phyloP scores from a whole-genome alignment of 306 rosid genomes.

The Alnus rubra region DNA sequence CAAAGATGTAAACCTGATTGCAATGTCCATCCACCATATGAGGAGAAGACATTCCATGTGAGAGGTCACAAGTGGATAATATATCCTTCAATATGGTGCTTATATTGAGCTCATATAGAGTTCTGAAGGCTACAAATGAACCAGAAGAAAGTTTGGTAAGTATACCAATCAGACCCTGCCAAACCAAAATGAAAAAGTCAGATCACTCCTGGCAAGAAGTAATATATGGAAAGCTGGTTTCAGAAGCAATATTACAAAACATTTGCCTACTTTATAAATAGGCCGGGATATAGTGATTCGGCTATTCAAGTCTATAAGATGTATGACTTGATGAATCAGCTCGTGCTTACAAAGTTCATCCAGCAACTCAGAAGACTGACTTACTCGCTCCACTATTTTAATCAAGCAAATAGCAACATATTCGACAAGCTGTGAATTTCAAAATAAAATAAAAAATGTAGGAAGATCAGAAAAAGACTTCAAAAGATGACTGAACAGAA shows the following conservation, averaged over 20 bases:
- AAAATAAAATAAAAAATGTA: constrained; percentile 14
- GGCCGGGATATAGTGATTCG: constrained; percentile 61
- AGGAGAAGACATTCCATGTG: constrained; percentile 71
- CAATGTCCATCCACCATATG: constrained; percentile 68
- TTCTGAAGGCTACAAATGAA: constrained; percentile 75
- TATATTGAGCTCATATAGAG: constrained; percentile 74
- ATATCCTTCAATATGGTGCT: constrained; percentile 71
- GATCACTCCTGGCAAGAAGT: constrained; percentile 26
- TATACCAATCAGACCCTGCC: constrained; percentile 85
- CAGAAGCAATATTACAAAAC: constrained; percentile 8
- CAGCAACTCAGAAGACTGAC: constrained; percentile 70
- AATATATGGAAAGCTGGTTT: constrained; percentile 17
- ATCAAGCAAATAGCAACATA: constrained; percentile 78
- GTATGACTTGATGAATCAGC: constrained; percentile 66
- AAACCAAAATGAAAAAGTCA: constrained; percentile 33
- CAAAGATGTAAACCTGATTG: constrained; percentile 65
- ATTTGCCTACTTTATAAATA: constrained; percentile 60
- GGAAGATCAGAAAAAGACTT: constrained; percentile 25
- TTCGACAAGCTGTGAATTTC: constrained; percentile 76
- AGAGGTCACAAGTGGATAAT: constrained; percentile 60
- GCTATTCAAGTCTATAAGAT: constrained; percentile 66
- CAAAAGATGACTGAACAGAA: constrained; percentile 1
- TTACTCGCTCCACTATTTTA: constrained; percentile 70
- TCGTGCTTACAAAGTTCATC: constrained; percentile 86
- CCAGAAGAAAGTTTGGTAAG: constrained; percentile 85